These are phyloP conservation scores for Cucurbita maxima DNA, from an alignment of 306 rosid genomes.

Conservation along the genomic window DNA sequence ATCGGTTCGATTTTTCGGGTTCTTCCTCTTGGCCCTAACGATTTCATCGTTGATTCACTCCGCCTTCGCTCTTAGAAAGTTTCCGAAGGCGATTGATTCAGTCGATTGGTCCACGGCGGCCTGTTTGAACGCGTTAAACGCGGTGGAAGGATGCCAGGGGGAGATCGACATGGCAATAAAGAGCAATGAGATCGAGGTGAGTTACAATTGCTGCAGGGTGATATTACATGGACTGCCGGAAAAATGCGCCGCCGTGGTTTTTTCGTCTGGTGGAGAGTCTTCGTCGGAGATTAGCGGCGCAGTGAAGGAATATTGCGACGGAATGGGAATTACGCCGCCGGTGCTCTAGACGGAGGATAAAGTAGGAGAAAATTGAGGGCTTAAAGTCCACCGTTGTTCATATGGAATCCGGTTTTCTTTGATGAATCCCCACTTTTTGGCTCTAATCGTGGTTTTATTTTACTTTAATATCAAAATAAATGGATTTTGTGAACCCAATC, in stretches of 20 bases:
- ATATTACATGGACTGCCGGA: background rate
- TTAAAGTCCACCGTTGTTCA: background rate
- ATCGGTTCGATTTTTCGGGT: background rate
- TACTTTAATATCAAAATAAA: no score
- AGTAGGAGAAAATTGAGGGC: background rate
- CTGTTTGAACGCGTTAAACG: background rate
- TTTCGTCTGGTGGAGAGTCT: constrained; percentile 1
- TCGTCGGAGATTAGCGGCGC: background rate
- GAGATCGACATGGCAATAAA: background rate
- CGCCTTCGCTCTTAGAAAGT: background rate
- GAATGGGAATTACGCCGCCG: constrained; percentile 11
- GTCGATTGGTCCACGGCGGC: background rate
- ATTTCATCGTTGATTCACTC: background rate
- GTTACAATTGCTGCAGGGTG: constrained; percentile 1
- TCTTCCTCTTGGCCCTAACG: background rate
- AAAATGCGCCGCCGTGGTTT: background rate
- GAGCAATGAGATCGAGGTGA: constrained; percentile 1
- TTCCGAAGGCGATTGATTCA: background rate
- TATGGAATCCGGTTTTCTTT: background rate
- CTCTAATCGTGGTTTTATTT: background rate
- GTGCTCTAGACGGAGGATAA: background rate
- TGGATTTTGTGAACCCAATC: background rate
- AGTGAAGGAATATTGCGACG: constrained; percentile 6
- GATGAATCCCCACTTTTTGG: background rate
- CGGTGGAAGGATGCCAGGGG: background rate